A percentile compares a stretch with the other conserved stretches of the same genome.
These are phyloP conservation scores for Paecilomyces fulvus DNA, from an alignment of 2,329 filamentous ascomycete species.

Conservation along the genomic window DNA sequence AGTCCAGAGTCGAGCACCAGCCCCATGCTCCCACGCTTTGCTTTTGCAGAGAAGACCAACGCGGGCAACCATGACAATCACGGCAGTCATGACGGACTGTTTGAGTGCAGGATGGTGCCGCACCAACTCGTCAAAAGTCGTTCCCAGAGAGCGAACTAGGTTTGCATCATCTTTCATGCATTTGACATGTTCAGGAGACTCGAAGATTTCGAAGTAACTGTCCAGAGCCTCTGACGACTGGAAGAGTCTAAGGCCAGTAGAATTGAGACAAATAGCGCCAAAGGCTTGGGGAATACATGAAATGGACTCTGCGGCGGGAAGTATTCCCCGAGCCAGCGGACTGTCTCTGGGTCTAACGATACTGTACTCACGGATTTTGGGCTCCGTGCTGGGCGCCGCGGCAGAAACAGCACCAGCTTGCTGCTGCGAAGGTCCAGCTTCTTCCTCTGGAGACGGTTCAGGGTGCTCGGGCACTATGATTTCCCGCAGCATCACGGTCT, in stretches of 20 bases:
- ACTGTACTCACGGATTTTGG: constrained; percentile 19
- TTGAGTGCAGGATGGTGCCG: constrained; percentile 85
- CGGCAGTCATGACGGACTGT: constrained; percentile 69
- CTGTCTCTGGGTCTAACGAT: constrained; percentile 22
- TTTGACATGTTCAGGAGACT: constrained; percentile 80
- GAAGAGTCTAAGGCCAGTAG: constrained; percentile 78
- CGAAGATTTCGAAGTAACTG: constrained; percentile 91
- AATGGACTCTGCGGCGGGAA: constrained; percentile 84
- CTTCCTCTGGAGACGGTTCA: constrained; percentile 21
- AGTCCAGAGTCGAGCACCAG: constrained; percentile 71
- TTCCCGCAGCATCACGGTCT: constrained; percentile 57
- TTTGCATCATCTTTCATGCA: constrained; percentile 68
- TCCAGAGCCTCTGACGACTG: constrained; percentile 73
- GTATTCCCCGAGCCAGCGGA: constrained; percentile 58
- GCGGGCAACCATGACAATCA: constrained; percentile 79
- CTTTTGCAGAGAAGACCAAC: constrained; percentile 65
- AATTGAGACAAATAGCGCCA: constrained; percentile 88
- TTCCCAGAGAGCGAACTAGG: constrained; percentile 65
- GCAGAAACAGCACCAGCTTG: constrained; percentile 27
- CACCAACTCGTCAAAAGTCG: constrained; percentile 85
- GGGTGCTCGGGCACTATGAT: constrained; percentile 28
- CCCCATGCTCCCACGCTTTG: constrained; percentile 59
- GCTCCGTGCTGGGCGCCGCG: constrained; percentile 10
- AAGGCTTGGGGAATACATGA: constrained; percentile 78
- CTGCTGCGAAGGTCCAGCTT: constrained; percentile 30